These are phyloP conservation scores for Teratosphaeria epicoccoides DNA, from an alignment of 2,329 filamentous ascomycete genomes.

Conservation along the genomic window DNA sequence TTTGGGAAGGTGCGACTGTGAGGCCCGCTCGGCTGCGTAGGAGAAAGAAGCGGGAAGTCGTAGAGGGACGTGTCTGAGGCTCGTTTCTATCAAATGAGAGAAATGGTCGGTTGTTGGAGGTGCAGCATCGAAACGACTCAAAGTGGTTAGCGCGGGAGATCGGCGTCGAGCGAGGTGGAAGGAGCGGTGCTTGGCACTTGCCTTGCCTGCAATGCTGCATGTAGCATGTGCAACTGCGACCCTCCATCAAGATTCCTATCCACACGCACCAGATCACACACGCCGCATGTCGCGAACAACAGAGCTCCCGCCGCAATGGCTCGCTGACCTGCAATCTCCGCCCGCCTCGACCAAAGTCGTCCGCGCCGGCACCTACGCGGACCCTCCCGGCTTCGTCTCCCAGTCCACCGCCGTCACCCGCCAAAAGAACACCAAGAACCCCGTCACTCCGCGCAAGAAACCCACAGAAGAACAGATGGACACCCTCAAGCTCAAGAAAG, in stretches of 20 bases:
- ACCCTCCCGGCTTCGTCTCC: constrained; percentile 75
- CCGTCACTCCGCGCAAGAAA: constrained; percentile 46
- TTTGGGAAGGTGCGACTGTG: background rate
- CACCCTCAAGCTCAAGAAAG: constrained; percentile 93
- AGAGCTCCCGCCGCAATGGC: constrained; percentile 63
- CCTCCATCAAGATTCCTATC: background rate
- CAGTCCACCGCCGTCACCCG: constrained; percentile 9
- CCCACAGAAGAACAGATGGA: constrained; percentile 80
- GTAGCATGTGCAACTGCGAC: background rate
- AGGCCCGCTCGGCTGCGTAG: background rate
- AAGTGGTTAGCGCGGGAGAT: background rate
- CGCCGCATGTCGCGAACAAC: background rate
- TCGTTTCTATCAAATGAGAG: too few relatives aligned
- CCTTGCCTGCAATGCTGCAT: background rate
- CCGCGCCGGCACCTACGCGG: constrained; percentile 60
- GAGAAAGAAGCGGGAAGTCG: too few relatives aligned
- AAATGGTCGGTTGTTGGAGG: background rate
- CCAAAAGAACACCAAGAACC: constrained; percentile 11
- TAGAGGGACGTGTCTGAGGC: too few relatives aligned
- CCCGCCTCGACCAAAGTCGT: constrained; percentile 48
- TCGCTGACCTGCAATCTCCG: constrained; percentile 63
- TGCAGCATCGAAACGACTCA: background rate
- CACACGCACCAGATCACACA: too few relatives aligned
- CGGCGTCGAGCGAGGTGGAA: background rate
- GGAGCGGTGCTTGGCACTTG: background rate